Percentiles rank a stretch among this genome's conserved stretches.
Evolutionary conservation across 345 rosid species (phyloP).

Genomic region (Leavenworthia alabamica): DNA sequence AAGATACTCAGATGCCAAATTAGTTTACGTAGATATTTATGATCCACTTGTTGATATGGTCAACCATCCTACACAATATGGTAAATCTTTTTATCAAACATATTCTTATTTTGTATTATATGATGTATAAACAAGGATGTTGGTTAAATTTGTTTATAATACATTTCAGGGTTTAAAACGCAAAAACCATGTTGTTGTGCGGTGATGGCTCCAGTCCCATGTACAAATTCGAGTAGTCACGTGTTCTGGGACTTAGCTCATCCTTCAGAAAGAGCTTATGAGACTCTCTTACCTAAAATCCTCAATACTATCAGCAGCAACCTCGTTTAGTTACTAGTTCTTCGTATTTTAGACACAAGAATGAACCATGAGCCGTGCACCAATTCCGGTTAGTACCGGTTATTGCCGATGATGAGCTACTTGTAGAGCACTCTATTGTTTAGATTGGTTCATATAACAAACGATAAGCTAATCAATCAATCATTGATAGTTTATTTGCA

Average conservation of each 20-base stretch:
- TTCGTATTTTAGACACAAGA: not conserved
- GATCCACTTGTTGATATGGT: slow-evolving; percentile 8
- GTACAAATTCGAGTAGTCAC: slow-evolving; percentile 6
- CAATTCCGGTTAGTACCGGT: no score
- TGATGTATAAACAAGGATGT: not conserved
- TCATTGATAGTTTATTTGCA: not conserved
- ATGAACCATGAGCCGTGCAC: not conserved
- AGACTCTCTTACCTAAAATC: slow-evolving; percentile 6
- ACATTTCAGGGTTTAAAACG: slow-evolving; percentile 6
- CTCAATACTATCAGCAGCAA: no score
- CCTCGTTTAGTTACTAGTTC: no score
- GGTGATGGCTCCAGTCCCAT: slow-evolving; percentile 11
- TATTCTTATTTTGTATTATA: not conserved
- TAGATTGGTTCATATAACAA: not conserved
- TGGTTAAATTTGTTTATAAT: not conserved
- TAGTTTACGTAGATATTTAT: slow-evolving; percentile 18
- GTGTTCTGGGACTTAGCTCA: slow-evolving; percentile 27
- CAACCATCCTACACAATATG: not conserved
- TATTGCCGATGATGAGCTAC: not conserved
- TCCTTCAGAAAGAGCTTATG: slow-evolving; percentile 26
- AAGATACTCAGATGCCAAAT: slow-evolving; percentile 3
- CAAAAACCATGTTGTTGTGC: slow-evolving; percentile 18
- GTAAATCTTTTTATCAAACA: no score
- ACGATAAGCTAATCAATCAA: not conserved
- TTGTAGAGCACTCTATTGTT: not conserved